A percentile compares a stretch with the other conserved stretches of the same genome.
phyloP scores from a whole-genome alignment of 2,329 filamentous ascomycete species.

The Rosellinia necatrix region DNA sequence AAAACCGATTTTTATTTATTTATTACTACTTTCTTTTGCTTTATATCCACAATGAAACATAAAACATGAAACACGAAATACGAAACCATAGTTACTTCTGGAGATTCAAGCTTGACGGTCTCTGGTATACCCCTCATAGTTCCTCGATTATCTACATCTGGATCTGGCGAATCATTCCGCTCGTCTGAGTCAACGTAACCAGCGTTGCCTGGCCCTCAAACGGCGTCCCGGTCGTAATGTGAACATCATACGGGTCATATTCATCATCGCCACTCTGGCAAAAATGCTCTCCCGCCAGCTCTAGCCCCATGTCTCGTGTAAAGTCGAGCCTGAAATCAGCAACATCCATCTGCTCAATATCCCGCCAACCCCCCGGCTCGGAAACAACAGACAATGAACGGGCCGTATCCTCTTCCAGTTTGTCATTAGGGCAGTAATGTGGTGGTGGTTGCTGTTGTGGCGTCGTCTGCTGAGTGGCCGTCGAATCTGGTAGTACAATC shows the following conservation, averaged over 20 bases:
- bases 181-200: conserved; percentile 23
- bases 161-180: conserved; percentile 19
- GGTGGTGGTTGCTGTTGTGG: neutral
- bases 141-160: no score
- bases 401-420: neutral
- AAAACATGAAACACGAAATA: no score
- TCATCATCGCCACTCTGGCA: neutral
- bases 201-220: conserved; percentile 22
- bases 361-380: conserved; percentile 25
- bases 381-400: conserved; percentile 14
- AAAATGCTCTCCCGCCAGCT: neutral
- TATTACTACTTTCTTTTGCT: no score
- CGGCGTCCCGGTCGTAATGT: neutral
- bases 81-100: no score
- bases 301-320: neutral
- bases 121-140: no score
- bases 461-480: neutral
- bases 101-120: no score
- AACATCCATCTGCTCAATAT: conserved; percentile 4
- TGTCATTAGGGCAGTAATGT: neutral
- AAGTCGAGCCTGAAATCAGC: neutral
- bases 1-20: no score
- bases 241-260: conserved; percentile 1
- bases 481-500: conserved; percentile 18
- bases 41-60: no score